Percentiles rank a stretch among this genome's conserved stretches.
phyloP scores from a whole-genome alignment of 352 stramenopile species.

The Phytophthora crassamura region DNA sequence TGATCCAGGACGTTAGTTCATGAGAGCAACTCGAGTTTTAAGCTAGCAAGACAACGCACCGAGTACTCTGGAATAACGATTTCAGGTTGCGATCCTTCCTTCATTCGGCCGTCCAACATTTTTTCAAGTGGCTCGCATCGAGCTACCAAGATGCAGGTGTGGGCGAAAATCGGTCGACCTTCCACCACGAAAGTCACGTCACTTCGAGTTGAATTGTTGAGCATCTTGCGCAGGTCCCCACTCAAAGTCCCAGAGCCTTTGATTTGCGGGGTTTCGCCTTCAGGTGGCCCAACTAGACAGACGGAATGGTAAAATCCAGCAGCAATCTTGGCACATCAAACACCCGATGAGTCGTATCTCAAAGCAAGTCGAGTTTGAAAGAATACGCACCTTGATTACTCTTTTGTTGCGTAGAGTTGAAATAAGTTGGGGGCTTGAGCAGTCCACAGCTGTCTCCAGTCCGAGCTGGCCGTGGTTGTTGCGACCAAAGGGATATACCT shows the following conservation, averaged over 20 bases:
- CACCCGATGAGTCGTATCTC: too few species aligned
- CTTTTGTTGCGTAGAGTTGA: slow-evolving; percentile 58
- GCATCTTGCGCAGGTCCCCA: slow-evolving; percentile 75
- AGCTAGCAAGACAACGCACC: slow-evolving; percentile 34
- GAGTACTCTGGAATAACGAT: slow-evolving; percentile 82
- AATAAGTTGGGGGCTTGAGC: slow-evolving; percentile 76
- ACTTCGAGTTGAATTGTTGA: slow-evolving; percentile 86
- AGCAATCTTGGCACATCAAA: slow-evolving; percentile 59
- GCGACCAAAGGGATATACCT: slow-evolving; percentile 92
- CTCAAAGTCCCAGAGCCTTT: slow-evolving; percentile 54
- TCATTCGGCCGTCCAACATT: slow-evolving; percentile 92
- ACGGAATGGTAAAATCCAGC: slow-evolving; percentile 94
- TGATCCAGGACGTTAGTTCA: background rate
- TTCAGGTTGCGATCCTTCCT: slow-evolving; percentile 67
- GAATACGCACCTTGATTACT: slow-evolving; percentile 62
- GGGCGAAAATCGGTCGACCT: slow-evolving; percentile 67
- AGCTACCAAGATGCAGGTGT: slow-evolving; percentile 89
- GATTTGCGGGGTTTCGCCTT: slow-evolving; percentile 15
- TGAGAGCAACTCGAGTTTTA: slow-evolving; percentile 7
- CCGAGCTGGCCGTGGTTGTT: slow-evolving; percentile 96
- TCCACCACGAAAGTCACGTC: slow-evolving; percentile 90
- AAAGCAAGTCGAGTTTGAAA: background rate
- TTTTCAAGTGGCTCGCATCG: slow-evolving; percentile 90
- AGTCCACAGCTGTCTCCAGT: slow-evolving; percentile 75
- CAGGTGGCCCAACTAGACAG: slow-evolving; percentile 47